Evolutionary conservation across 306 rosid genomes (phyloP).

Genomic region (Quillaja saponaria): DNA sequence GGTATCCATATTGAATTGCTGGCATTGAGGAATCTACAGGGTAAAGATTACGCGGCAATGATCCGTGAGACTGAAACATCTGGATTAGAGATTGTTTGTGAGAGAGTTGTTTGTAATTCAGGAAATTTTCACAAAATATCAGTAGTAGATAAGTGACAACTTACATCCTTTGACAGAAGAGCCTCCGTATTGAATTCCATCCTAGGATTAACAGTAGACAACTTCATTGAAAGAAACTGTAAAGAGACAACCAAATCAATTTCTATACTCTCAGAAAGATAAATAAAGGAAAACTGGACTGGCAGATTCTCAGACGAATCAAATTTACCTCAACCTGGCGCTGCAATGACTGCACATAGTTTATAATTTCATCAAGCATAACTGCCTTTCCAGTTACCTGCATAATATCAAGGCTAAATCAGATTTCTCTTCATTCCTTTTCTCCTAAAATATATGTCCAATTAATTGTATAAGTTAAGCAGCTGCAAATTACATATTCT

Average conservation of each 20-base stretch:
- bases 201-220: conserved; percentile 59
- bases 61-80: conserved; percentile 52
- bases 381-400: conserved; percentile 95
- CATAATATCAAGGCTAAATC: conserved; percentile 6
- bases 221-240: conserved; percentile 70
- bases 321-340: conserved; percentile 61
- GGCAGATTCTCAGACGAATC: neutral
- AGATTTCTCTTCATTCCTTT: neutral
- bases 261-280: neutral
- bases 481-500: conserved; percentile 16
- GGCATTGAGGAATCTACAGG: conserved; percentile 39
- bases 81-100: conserved; percentile 19
- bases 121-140: conserved; percentile 1
- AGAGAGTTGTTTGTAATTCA: neutral
- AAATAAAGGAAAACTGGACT: neutral
- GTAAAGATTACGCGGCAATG: conserved; percentile 37
- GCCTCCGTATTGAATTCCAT: conserved; percentile 52
- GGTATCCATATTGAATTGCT: conserved; percentile 41
- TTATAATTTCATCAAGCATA: conserved; percentile 93
- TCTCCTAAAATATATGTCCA: neutral
- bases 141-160: conserved; percentile 5
- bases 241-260: conserved; percentile 8
- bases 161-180: conserved; percentile 56
- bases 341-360: conserved; percentile 81
- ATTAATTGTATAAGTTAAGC: neutral